phyloP scores from a whole-genome alignment of 2,329 filamentous ascomycete species.

The Penicillium sp. region DNA sequence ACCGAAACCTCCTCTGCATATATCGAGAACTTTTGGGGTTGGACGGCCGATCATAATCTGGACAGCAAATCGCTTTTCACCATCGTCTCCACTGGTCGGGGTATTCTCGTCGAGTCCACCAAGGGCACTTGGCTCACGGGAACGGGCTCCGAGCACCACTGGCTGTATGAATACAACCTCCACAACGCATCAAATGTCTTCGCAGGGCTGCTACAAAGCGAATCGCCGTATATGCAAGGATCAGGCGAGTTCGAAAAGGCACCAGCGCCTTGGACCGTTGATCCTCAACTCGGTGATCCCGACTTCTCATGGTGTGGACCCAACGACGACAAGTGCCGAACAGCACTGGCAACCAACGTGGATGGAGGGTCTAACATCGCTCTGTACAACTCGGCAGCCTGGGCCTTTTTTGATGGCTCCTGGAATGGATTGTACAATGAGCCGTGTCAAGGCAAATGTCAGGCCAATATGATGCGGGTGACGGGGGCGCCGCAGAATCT shows the following conservation, averaged over 20 bases:
- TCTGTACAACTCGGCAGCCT: slow-evolving; percentile 36
- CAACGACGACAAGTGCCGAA: slow-evolving; percentile 33
- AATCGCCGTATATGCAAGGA: slow-evolving; percentile 40
- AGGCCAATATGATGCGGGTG: slow-evolving; percentile 38
- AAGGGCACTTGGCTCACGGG: slow-evolving; percentile 50
- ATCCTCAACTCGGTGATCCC: slow-evolving; percentile 29
- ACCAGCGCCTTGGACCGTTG: slow-evolving; percentile 32
- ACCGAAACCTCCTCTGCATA: slow-evolving; percentile 52
- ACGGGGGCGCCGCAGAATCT: slow-evolving; percentile 27
- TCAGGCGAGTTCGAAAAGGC: slow-evolving; percentile 28
- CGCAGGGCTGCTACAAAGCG: slow-evolving; percentile 38
- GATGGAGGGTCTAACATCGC: slow-evolving; percentile 33
- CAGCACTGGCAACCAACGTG: slow-evolving; percentile 31
- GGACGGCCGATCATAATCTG: slow-evolving; percentile 54
- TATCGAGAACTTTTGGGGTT: slow-evolving; percentile 57
- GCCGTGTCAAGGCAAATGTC: slow-evolving; percentile 32
- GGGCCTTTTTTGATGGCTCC: slow-evolving; percentile 36
- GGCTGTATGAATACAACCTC: slow-evolving; percentile 53
- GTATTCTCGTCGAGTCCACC: slow-evolving; percentile 45
- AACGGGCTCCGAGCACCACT: slow-evolving; percentile 50
- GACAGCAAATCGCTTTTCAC: slow-evolving; percentile 38
- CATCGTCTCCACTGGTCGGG: slow-evolving; percentile 43
- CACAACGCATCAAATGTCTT: slow-evolving; percentile 46
- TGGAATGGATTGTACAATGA: slow-evolving; percentile 33
- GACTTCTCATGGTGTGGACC: slow-evolving; percentile 34